A percentile compares a stretch with the other conserved stretches of the same genome.
Conservation (phyloP, 768 basidiomycete genomes). For the Candolleomyces aberdarensis region DNA sequence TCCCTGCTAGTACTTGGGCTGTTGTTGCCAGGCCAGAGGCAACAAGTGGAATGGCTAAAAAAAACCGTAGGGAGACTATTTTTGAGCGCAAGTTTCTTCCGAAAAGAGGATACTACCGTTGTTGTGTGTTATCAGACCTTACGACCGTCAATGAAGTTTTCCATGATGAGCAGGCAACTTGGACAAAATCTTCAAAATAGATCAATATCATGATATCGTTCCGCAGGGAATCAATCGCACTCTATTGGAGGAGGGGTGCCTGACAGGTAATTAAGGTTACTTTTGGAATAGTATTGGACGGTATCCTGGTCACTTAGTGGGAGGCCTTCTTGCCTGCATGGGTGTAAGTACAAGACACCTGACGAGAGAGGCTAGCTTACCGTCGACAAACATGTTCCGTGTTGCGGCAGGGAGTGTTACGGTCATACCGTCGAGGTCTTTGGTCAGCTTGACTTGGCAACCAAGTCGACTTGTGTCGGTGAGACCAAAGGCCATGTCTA, state of each 20-base stretch:
- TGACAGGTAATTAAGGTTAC: not conserved
- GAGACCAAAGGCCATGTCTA: conserved; percentile 96
- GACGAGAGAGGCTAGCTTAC: conserved; percentile 36
- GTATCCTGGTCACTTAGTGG: conserved; percentile 1
- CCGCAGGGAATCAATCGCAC: too few species aligned
- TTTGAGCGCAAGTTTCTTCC: too few species aligned
- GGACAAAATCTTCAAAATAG: too few species aligned
- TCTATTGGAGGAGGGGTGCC: too few species aligned
- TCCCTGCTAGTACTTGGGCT: too few species aligned
- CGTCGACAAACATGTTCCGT: conserved; percentile 97
- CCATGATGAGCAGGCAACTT: not conserved
- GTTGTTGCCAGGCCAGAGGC: too few species aligned
- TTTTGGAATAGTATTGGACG: not conserved
- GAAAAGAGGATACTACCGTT: too few species aligned
- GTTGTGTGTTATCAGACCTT: too few species aligned
- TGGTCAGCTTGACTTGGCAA: conserved; percentile 75
- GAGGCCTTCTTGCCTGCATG: conserved; percentile 10
- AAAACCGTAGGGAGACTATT: too few species aligned
- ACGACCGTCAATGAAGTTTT: not conserved
- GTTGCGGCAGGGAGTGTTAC: conserved; percentile 89
- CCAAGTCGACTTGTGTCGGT: conserved; percentile 89
- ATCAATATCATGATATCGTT: too few species aligned
- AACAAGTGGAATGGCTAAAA: too few species aligned
- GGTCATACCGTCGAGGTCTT: conserved; percentile 79
- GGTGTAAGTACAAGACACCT: not conserved